A percentile compares a stretch with the other conserved stretches of the same genome.
phyloP scores from a whole-genome alignment of 305 asterid genomes.

The Petunia hybrid region DNA sequence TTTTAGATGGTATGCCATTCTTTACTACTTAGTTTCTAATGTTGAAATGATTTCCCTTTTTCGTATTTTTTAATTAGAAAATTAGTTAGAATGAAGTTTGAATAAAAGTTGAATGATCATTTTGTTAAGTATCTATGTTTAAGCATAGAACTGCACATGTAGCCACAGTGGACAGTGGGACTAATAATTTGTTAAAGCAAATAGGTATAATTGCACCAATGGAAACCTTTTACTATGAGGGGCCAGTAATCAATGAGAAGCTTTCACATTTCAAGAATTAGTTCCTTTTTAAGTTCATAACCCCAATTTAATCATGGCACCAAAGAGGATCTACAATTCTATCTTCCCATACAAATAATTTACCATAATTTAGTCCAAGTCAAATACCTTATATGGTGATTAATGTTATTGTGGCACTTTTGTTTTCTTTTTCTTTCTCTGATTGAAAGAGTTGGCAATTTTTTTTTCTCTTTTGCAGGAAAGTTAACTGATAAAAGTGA shows the following conservation, averaged over 20 bases:
- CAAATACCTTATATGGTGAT: neutral
- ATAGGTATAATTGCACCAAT: neutral
- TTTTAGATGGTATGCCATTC: slow-evolving; percentile 64
- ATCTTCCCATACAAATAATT: neutral
- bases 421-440: neutral
- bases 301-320: neutral
- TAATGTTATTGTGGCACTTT: neutral
- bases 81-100: neutral
- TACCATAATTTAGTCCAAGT: neutral
- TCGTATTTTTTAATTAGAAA: neutral
- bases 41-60: slow-evolving; percentile 5
- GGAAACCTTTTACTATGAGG: neutral
- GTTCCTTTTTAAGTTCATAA: neutral
- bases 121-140: neutral
- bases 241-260: neutral
- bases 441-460: slow-evolving; percentile 1
- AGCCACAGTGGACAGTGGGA: neutral
- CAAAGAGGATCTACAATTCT: neutral
- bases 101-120: neutral
- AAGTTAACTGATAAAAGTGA: slow-evolving; percentile 79
- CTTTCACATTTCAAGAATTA: neutral
- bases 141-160: slow-evolving; percentile 1
- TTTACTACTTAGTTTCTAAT: neutral
- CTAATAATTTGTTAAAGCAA: neutral
- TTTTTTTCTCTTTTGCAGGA: slow-evolving; percentile 46